Evolutionary conservation across 495 filamentous ascomycete species (phyloP).

Genomic region (Aspergillus wentii): DNA sequence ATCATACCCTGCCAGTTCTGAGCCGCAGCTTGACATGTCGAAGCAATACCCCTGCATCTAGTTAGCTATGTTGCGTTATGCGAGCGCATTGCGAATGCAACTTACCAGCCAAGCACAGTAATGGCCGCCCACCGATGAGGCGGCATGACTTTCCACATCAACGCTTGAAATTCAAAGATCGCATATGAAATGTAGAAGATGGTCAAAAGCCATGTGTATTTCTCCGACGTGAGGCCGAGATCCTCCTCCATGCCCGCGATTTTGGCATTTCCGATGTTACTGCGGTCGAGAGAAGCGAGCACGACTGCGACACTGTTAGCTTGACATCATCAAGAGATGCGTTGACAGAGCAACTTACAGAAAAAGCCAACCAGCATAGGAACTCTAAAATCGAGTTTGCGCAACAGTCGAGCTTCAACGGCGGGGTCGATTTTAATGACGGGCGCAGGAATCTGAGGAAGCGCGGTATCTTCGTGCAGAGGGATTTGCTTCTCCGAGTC

Average conservation of each 20-base stretch:
- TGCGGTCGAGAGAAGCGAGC: conserved; percentile 62
- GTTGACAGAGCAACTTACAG: conserved; percentile 43
- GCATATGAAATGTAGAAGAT: conserved; percentile 68
- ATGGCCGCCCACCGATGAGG: conserved; percentile 50
- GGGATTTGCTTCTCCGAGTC: conserved; percentile 30
- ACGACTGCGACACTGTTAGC: conserved; percentile 56
- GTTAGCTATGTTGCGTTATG: background rate
- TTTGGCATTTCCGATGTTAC: conserved; percentile 67
- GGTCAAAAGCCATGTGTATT: conserved; percentile 69
- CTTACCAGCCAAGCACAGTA: conserved; percentile 44
- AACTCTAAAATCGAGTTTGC: conserved; percentile 54
- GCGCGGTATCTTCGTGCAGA: conserved; percentile 16
- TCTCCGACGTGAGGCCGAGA: conserved; percentile 42
- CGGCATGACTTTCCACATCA: conserved; percentile 69
- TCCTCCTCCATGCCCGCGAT: conserved; percentile 56
- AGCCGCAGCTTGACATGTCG: conserved; percentile 56
- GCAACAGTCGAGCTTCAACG: conserved; percentile 50
- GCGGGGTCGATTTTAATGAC: conserved; percentile 39
- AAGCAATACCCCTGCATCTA: conserved; percentile 46
- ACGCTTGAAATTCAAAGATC: conserved; percentile 61
- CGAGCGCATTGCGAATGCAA: too few species aligned
- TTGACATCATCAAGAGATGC: too few species aligned
- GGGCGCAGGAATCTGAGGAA: conserved; percentile 12
- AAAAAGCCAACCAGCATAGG: conserved; percentile 48
- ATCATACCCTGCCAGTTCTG: conserved; percentile 62